Percentiles rank a stretch among this genome's conserved stretches.
Conservation (phyloP, 148 eudicot species). For the Arctostaphylos glauca region DNA sequence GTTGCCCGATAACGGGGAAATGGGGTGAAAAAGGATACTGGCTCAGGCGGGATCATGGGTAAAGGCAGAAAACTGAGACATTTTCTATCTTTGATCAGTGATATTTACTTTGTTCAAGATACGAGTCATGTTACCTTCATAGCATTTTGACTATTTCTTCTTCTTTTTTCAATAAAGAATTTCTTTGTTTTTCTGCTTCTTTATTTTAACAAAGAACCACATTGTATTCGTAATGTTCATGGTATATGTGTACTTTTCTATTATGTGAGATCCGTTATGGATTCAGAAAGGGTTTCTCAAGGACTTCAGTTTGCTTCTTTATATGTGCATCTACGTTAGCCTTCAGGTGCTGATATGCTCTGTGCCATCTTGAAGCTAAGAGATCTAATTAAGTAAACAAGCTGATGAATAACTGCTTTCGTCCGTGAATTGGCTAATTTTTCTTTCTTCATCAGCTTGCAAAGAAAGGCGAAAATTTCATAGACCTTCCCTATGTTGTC, state of each 20-base stretch:
- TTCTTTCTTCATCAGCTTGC: conserved; percentile 63
- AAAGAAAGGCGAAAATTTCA: conserved; percentile 84
- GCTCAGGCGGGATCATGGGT: not conserved
- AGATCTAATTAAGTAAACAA: not conserved
- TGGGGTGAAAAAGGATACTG: not conserved
- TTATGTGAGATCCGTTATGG: not conserved
- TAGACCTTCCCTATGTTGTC: conserved; percentile 91
- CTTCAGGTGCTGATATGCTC: conserved; percentile 1
- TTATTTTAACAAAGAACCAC: not conserved
- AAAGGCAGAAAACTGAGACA: not conserved
- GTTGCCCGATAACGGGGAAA: not conserved
- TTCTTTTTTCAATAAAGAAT: not conserved
- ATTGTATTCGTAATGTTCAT: not conserved
- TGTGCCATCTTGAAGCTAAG: not conserved
- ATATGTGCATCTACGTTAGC: not conserved
- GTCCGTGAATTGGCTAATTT: not conserved
- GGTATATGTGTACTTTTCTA: not conserved
- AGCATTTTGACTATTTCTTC: not conserved
- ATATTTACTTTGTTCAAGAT: not conserved
- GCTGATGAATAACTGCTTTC: not conserved
- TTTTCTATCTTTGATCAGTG: not conserved
- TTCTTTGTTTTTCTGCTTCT: not conserved
- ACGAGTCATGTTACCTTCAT: not conserved
- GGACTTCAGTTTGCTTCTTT: not conserved
- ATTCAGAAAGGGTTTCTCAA: not conserved